Evolutionary conservation across 2,329 filamentous ascomycete species (phyloP), one percentile per base, ranked within the genome.

Genomic region (Colletotrichum navitas): DNA sequence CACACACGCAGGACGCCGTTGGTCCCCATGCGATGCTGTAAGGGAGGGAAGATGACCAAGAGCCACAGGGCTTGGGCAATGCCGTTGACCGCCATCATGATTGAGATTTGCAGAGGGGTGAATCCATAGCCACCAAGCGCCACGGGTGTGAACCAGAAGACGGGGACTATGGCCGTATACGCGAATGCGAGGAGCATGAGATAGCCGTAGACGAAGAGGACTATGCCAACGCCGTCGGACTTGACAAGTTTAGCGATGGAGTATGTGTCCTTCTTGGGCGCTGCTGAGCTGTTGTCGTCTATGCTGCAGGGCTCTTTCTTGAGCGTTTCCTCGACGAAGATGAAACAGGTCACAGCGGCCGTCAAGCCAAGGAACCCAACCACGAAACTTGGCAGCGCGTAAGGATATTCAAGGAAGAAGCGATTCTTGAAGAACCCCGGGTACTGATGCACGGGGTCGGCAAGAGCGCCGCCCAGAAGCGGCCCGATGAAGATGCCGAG

Each of bases 401-500:
- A 94, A 0, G 91, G 92, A 74, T 89, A 92, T 6, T 87, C 79
- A 49, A 85, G 80, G 75, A 93, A 90, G 80, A 93, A 92, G 1
- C 79, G 78, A 2, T 81, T 78, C 3, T 83, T 86, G 72, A 95
- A 92, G 0, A 87, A 64, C 0, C 81, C 75, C 0, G 90, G 88
- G 75, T 91, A 94, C 77, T 92, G 90, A 2, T 81, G 77, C 0
- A 87, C 90, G 1, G 93, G 93, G 43, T 92, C 87, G 14, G 92
- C 90, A 1, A 96, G 85, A 0, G 83, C 84, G 63, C 93, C 93
- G 52, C 93, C 92, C 26, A 94, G 77, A 11, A 93, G 76, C 3
- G 93, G 92, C 0, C 93, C 93, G 2, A 94, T 39, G 69, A 94
- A 90, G 55, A 95, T 90, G 5, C 93, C 93, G 11, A 95, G 29